phyloP scores from a whole-genome alignment of 331 rosid species.

The Dryas integrifolia region DNA sequence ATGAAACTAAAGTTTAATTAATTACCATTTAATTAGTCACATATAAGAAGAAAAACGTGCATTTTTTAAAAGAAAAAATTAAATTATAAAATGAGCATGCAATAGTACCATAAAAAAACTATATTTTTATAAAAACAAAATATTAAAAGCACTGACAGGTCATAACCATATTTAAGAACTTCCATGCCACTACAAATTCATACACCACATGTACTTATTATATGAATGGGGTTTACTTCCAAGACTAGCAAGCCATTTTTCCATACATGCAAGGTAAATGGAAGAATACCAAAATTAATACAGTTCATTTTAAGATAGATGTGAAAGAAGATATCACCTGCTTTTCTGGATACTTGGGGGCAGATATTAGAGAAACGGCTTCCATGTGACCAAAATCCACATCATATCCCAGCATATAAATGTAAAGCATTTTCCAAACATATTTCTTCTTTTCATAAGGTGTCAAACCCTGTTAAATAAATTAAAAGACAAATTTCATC shows the following conservation, averaged over 20 bases:
- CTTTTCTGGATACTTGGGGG: conserved; percentile 99
- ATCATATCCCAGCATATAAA: conserved; percentile 94
- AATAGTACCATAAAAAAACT: neutral
- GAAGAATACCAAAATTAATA: neutral
- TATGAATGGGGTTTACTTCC: neutral
- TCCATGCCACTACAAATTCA: neutral
- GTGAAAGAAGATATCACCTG: conserved; percentile 52
- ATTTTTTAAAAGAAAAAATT: neutral
- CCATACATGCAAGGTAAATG: conserved; percentile 8
- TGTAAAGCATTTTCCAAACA: conserved; percentile 99
- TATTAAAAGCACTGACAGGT: neutral
- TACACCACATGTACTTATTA: neutral
- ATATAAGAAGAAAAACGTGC: neutral
- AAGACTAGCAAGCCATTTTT: neutral
- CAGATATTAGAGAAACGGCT: conserved; percentile 97
- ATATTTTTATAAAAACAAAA: neutral
- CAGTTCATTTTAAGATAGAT: conserved; percentile 14
- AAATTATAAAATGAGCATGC: neutral
- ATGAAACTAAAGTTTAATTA: neutral
- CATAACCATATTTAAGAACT: neutral
- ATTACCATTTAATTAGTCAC: neutral
- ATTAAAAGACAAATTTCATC: conserved; percentile 22
- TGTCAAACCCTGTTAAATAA: conserved; percentile 70
- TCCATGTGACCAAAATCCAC: conserved; percentile 99
- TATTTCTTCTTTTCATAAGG: conserved; percentile 97